phyloP scores from a whole-genome alignment of 2,329 filamentous ascomycete genomes.

The Exophiala bonariae region DNA sequence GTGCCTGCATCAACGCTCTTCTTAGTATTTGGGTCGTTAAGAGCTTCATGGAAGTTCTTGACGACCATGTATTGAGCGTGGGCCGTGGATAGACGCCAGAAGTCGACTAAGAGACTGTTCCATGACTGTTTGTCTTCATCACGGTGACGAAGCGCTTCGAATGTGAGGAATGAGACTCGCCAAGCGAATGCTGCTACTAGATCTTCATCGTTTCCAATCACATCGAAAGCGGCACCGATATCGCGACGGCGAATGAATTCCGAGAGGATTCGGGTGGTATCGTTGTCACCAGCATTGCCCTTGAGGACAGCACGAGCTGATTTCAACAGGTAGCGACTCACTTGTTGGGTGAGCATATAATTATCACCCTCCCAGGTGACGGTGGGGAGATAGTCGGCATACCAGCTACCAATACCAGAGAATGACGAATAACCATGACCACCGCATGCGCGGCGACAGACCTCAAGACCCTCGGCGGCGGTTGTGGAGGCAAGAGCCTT shows the following conservation, averaged over 20 bases:
- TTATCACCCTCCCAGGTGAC: constrained; percentile 76
- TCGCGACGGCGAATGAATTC: constrained; percentile 66
- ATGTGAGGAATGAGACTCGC: constrained; percentile 72
- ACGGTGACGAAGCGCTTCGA: constrained; percentile 71
- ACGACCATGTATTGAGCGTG: constrained; percentile 76
- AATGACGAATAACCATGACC: constrained; percentile 76
- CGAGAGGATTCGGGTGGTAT: constrained; percentile 66
- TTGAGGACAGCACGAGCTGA: constrained; percentile 68
- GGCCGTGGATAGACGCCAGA: constrained; percentile 72
- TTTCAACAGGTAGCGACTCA: constrained; percentile 73
- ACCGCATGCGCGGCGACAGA: constrained; percentile 73
- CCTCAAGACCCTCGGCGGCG: constrained; percentile 72
- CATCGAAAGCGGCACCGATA: constrained; percentile 70
- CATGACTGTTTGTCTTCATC: constrained; percentile 73
- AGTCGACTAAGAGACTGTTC: constrained; percentile 78
- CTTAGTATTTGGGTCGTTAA: constrained; percentile 58
- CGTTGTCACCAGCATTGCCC: constrained; percentile 64
- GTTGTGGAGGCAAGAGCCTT: constrained; percentile 72
- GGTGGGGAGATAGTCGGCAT: constrained; percentile 72
- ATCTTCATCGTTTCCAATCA: constrained; percentile 68
- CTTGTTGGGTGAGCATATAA: constrained; percentile 81
- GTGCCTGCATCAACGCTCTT: constrained; percentile 59
- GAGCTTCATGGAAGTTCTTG: constrained; percentile 73
- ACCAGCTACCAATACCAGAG: constrained; percentile 73
- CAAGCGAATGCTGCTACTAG: constrained; percentile 73